A percentile compares a stretch with the other conserved stretches of the same genome.
Conservation (phyloP, 331 rosid genomes). For the Acacia pycnantha region DNA sequence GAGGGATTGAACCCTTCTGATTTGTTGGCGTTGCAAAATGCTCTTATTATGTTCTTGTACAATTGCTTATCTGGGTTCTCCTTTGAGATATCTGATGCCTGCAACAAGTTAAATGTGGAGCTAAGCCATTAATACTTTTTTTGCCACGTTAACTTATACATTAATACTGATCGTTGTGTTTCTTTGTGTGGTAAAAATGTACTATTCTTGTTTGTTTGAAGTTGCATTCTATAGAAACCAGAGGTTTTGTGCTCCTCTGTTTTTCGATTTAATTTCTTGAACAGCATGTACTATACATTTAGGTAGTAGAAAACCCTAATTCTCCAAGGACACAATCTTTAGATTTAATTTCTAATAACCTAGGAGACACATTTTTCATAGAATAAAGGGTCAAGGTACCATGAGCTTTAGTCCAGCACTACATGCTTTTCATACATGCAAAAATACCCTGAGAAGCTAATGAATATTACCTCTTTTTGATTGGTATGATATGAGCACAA, state of each 20-base stretch:
- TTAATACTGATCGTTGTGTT: too few relatives aligned
- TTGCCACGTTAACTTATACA: too few relatives aligned
- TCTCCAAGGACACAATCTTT: neutral
- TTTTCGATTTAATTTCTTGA: neutral
- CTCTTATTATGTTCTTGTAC: neutral
- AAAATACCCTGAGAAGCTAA: too few relatives aligned
- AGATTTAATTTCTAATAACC: too few relatives aligned
- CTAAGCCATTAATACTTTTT: neutral
- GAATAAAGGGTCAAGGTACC: too few relatives aligned
- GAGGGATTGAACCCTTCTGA: neutral
- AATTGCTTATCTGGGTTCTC: neutral
- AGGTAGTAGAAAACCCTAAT: neutral
- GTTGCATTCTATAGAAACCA: too few relatives aligned
- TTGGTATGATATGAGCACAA: too few relatives aligned
- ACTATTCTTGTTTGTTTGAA: too few relatives aligned
- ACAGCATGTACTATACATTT: neutral
- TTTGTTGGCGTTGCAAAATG: neutral
- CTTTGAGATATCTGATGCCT: neutral
- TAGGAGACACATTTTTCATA: neutral
- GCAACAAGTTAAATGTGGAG: neutral
- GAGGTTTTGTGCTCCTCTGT: neutral
- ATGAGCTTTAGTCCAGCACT: too few relatives aligned
- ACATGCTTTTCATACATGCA: too few relatives aligned
- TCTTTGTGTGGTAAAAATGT: too few relatives aligned
- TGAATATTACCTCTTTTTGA: too few relatives aligned